Evolutionary conservation across 441 rosid genomes (phyloP), one percentile per base, ranked within the genome.

Genomic region (Hura crepitans): DNA sequence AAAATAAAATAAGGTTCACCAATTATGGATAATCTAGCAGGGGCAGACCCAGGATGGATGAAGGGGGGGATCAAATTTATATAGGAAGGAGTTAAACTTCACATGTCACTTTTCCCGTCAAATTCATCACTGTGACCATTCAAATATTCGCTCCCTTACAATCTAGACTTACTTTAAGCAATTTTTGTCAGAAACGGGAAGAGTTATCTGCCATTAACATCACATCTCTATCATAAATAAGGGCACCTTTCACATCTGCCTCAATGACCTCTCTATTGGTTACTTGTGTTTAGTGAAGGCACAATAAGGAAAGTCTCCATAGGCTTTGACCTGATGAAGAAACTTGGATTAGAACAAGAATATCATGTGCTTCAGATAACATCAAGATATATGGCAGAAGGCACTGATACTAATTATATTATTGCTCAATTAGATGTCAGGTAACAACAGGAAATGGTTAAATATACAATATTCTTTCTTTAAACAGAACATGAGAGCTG

Each of bases 261-360:
- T 66, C n/a, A 35, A 23, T 23, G 17, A 23, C 37, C 14, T 64
- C 55, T 46, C n/a, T 27, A 15, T 46, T 27, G 46, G 20, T 64
- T 27, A 46, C n/a, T 6, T 51, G 18, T 45, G 23, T 22, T 27
- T 17, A 4, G 50, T 27, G 22, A 23, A 7, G 39, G 46, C 50
- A 42, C 39, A 64, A 66, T 51, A 13, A 50, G 33, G 30, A 66
- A 51, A 50, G 37, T 37, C 14, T 51, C 47, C 46, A 50, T 22
- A 23, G 45, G 50, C 14, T 27, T 39, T 46, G 35, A 28, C 22
- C 13, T 25, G 10, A 63, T 66, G 6, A 51, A 35, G 46, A 35
- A 20, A 66, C 5, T 35, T 33, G 46, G 58, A 50, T 66, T 51
- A 7, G 27, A 20, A 65, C 22, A 23, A 27, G 18, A 28, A 27